These are phyloP conservation scores for Condylostoma magnum DNA, from an alignment of 169 alveolate genomes.

Conservation along the genomic window DNA sequence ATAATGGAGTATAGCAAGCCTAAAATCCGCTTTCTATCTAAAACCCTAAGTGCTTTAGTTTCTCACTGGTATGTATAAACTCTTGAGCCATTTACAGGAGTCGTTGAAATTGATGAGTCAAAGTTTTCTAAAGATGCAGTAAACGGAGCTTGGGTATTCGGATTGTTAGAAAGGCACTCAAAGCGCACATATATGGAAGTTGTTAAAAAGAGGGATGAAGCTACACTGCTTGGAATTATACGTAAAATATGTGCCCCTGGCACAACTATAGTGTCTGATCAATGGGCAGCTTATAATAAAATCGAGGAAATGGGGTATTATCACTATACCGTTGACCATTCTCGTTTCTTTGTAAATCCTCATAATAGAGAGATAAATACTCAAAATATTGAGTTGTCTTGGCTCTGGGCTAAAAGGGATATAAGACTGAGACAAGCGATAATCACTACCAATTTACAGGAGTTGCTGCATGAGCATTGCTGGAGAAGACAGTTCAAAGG, in stretches of 20 bases:
- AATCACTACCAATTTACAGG: neutral
- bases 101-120: slow-evolving; percentile 30
- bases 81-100: slow-evolving; percentile 9
- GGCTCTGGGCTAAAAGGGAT: slow-evolving; percentile 31
- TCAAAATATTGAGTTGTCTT: slow-evolving; percentile 30
- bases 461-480: slow-evolving; percentile 20
- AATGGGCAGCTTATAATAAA: slow-evolving; percentile 33
- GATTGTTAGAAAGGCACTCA: slow-evolving; percentile 20
- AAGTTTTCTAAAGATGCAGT: neutral
- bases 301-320: slow-evolving; percentile 1
- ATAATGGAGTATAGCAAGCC: neutral
- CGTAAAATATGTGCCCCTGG: slow-evolving; percentile 7
- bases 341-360: slow-evolving; percentile 25
- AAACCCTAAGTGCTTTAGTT: neutral
- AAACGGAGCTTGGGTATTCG: slow-evolving; percentile 20
- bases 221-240: neutral
- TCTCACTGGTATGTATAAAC: neutral
- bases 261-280: slow-evolving; percentile 29
- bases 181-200: slow-evolving; percentile 26
- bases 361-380: slow-evolving; percentile 26
- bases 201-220: neutral
- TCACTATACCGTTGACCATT: slow-evolving; percentile 32
- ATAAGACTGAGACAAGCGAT: slow-evolving; percentile 9
- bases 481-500: slow-evolving; percentile 24
- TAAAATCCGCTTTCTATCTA: neutral